Evolutionary conservation across 164 flowering plant species (phyloP).

Genomic region (Berberis thunbergii): DNA sequence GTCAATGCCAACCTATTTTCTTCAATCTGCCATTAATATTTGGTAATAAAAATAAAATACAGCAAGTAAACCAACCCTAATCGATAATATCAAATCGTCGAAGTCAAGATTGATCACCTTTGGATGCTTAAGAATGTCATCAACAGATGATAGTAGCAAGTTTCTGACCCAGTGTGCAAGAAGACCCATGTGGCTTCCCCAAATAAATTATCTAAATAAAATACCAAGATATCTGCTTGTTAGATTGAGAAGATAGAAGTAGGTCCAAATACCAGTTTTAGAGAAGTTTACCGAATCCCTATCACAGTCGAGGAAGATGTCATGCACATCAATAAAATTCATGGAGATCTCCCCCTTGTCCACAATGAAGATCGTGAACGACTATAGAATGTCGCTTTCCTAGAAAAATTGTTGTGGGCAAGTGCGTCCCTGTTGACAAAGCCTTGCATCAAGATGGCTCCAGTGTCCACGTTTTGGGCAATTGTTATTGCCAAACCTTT

Average conservation of each 20-base stretch:
- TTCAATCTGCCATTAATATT: conserved; percentile 29
- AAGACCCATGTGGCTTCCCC: conserved; percentile 94
- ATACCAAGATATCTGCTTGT: background rate
- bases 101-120: conserved; percentile 25
- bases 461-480: conserved; percentile 90
- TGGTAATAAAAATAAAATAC: background rate
- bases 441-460: conserved; percentile 92
- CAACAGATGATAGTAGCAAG: conserved; percentile 73
- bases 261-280: background rate
- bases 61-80: background rate
- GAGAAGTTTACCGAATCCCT: conserved; percentile 65
- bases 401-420: conserved; percentile 50
- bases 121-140: conserved; percentile 26
- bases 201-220: conserved; percentile 71
- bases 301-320: conserved; percentile 87
- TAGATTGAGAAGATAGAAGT: conserved; percentile 11
- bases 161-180: conserved; percentile 93
- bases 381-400: conserved; percentile 91
- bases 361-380: conserved; percentile 72
- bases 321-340: conserved; percentile 77
- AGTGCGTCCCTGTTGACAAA: conserved; percentile 85
- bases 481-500: conserved; percentile 95
- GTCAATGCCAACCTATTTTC: conserved; percentile 44
- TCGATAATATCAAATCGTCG: background rate
- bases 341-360: conserved; percentile 92